Evolutionary conservation across 108 stramenopile genomes (phyloP).

Genomic region (Skeletonema costatum): DNA sequence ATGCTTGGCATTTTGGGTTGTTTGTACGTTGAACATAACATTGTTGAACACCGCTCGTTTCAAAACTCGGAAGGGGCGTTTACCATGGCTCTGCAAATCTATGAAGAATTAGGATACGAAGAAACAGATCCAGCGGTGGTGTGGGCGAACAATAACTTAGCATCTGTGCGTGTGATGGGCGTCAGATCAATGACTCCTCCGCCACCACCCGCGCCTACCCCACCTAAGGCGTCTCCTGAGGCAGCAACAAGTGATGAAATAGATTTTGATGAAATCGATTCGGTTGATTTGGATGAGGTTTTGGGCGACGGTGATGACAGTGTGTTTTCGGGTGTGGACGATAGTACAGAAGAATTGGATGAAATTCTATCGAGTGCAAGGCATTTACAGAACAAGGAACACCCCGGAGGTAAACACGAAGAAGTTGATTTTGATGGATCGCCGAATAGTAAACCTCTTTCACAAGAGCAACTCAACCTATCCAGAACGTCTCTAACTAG

Average conservation of each 20-base stretch:
- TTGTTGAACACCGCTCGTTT: constrained; percentile 6
- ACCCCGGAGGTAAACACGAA: not conserved
- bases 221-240: not conserved
- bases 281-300: not conserved
- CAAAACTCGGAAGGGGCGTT: constrained; percentile 21
- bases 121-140: constrained; percentile 18
- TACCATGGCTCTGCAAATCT: constrained; percentile 19
- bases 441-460: not conserved
- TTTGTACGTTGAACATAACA: constrained; percentile 21
- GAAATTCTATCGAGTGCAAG: constrained; percentile 7
- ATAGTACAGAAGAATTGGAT: constrained; percentile 31
- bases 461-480: too few species aligned
- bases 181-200: constrained; percentile 7
- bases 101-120: constrained; percentile 26
- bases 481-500: not conserved
- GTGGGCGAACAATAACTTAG: constrained; percentile 27
- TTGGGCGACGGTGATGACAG: constrained; percentile 15
- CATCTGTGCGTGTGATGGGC: constrained; percentile 4
- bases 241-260: not conserved
- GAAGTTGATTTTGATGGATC: not conserved
- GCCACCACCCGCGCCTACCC: constrained; percentile 12
- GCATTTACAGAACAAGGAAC: not conserved
- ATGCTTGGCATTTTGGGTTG: constrained; percentile 27
- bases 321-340: constrained; percentile 34
- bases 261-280: not conserved